phyloP scores from a whole-genome alignment of 2,329 filamentous ascomycete species.

The Fusarium abutilonis region DNA sequence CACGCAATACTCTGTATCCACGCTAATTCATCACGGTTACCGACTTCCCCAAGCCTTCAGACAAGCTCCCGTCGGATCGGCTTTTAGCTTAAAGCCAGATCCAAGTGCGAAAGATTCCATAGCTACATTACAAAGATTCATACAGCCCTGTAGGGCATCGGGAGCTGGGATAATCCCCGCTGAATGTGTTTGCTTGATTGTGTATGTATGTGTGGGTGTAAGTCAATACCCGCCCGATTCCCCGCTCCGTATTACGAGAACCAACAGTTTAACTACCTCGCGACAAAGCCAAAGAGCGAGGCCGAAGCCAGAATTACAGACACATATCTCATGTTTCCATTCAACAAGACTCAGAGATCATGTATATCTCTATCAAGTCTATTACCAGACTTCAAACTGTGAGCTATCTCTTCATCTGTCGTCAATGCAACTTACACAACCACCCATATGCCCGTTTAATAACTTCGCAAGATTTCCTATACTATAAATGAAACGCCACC shows the following conservation, averaged over 20 bases:
- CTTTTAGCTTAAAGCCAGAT: background rate
- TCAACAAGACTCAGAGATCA: too few relatives aligned
- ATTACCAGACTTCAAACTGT: too few relatives aligned
- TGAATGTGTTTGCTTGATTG: background rate
- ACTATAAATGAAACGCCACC: too few relatives aligned
- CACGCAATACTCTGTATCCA: background rate
- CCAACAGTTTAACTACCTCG: slow-evolving; percentile 10
- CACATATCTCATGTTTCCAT: background rate
- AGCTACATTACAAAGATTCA: too few relatives aligned
- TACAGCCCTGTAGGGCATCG: slow-evolving; percentile 1
- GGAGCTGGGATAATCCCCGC: slow-evolving; percentile 2
- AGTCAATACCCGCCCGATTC: background rate
- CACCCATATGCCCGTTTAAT: too few relatives aligned
- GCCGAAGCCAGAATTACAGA: slow-evolving; percentile 4
- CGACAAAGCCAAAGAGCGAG: slow-evolving; percentile 23
- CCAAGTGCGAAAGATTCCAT: background rate
- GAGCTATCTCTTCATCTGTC: too few relatives aligned
- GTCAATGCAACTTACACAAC: too few relatives aligned
- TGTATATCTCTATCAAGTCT: too few relatives aligned
- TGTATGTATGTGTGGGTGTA: background rate
- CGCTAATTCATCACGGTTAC: too few relatives aligned
- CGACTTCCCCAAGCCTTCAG: background rate
- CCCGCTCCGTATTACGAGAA: background rate
- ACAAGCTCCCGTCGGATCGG: background rate
- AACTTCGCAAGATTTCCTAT: too few relatives aligned